These are phyloP conservation scores for Cymodocea nodosa DNA, from an alignment of 116 monocot species.

Conservation along the genomic window DNA sequence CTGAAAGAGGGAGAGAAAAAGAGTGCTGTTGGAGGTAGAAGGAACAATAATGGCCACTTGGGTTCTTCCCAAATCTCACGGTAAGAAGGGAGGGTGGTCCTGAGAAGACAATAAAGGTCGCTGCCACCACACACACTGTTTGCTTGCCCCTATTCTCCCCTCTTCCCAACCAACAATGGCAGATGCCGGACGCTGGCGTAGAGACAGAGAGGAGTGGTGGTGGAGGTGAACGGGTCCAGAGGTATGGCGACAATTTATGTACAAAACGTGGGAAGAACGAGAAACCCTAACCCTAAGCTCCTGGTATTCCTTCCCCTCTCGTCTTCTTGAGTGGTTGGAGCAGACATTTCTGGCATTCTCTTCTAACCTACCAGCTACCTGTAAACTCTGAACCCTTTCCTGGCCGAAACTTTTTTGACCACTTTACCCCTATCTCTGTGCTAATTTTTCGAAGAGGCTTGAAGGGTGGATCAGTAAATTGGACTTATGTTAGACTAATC, in stretches of 20 bases:
- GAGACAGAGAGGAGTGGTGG: not conserved
- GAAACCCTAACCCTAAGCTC: not conserved
- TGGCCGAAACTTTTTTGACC: not conserved
- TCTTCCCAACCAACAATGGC: not conserved
- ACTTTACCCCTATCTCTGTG: not conserved
- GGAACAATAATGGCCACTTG: constrained; percentile 27
- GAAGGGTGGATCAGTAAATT: no score
- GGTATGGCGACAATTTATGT: not conserved
- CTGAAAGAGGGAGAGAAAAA: not conserved
- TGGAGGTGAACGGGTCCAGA: not conserved
- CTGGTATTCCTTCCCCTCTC: not conserved
- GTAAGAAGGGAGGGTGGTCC: not conserved
- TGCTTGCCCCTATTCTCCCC: not conserved
- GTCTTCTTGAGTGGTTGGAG: not conserved
- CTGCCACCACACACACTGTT: not conserved
- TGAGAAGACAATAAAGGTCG: no score
- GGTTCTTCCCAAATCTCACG: not conserved
- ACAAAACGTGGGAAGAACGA: not conserved
- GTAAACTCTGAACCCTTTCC: no score
- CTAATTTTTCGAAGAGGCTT: no score
- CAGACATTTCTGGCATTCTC: constrained; percentile 1
- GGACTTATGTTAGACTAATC: no score
- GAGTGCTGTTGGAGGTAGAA: constrained; percentile 11
- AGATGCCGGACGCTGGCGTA: not conserved
- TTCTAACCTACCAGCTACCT: not conserved